Percentiles rank a stretch among this genome's conserved stretches.
Evolutionary conservation across 2,329 filamentous ascomycete species (phyloP).

Genomic region (Periconia macrospinosa): DNA sequence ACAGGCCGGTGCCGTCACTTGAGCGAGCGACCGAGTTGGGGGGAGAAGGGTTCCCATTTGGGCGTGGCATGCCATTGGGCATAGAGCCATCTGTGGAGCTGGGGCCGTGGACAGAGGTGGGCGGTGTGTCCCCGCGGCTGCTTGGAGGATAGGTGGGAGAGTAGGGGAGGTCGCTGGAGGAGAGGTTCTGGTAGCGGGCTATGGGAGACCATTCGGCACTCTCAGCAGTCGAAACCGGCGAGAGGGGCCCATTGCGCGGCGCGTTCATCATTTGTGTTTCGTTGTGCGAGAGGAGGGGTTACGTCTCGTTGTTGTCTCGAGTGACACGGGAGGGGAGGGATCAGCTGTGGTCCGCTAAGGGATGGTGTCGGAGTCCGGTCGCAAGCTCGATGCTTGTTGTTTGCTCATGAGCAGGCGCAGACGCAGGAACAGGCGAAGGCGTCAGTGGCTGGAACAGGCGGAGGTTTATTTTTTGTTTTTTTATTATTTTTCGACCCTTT

Average conservation of each 20-base stretch:
- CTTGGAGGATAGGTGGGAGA: conserved; percentile 40
- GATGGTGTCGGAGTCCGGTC: background rate
- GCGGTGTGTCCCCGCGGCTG: conserved; percentile 37
- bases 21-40: conserved; percentile 86
- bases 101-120: conserved; percentile 44
- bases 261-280: conserved; percentile 38
- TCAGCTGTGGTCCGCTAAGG: conserved; percentile 3
- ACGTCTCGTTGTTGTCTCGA: conserved; percentile 7
- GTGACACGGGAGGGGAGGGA: conserved; percentile 2
- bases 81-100: conserved; percentile 42
- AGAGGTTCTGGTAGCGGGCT: conserved; percentile 40
- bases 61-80: conserved; percentile 57
- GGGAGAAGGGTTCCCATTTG: conserved; percentile 69
- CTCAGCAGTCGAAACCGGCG: conserved; percentile 42
- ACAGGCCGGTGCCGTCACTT: conserved; percentile 75
- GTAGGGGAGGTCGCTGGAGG: conserved; percentile 41
- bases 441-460: conserved; percentile 1
- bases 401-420: background rate
- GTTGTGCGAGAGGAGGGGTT: conserved; percentile 14
- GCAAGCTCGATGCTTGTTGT: background rate
- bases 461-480: background rate
- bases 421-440: background rate
- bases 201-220: conserved; percentile 47
- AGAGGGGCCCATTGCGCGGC: conserved; percentile 43
- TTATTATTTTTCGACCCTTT: background rate